A percentile compares a stretch with the other conserved stretches of the same genome.
Conservation (phyloP, 257 asterid species). For the Fraxinus excelsior region DNA sequence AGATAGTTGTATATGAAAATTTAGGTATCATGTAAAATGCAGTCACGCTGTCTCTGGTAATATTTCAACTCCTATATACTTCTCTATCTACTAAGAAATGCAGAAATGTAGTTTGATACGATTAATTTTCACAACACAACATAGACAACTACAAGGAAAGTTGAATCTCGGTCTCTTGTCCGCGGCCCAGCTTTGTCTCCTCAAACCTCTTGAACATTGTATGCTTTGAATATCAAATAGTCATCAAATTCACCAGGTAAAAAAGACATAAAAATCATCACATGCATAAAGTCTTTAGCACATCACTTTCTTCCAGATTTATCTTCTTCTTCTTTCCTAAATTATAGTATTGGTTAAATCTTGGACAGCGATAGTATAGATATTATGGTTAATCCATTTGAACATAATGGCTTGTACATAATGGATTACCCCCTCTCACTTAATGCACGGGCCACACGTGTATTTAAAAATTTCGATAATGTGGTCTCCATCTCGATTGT, state of each 20-base stretch:
- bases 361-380: background rate
- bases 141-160: background rate
- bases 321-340: background rate
- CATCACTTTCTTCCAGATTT: background rate
- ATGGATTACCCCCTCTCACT: no score
- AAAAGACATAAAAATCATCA: background rate
- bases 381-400: no score
- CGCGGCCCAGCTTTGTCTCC: background rate
- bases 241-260: background rate
- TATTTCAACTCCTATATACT: background rate
- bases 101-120: background rate
- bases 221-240: background rate
- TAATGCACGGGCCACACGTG: no score
- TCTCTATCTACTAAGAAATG: background rate
- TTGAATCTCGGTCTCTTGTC: background rate
- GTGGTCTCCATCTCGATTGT: no score
- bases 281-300: background rate
- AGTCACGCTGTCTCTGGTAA: conserved; percentile 5
- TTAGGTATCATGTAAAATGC: background rate
- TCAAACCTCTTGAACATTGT: background rate
- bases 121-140: background rate
- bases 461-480: no score
- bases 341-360: background rate
- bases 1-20: background rate
- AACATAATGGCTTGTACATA: no score